Evolutionary conservation across 495 filamentous ascomycete species (phyloP).

Genomic region (Podospora conica): DNA sequence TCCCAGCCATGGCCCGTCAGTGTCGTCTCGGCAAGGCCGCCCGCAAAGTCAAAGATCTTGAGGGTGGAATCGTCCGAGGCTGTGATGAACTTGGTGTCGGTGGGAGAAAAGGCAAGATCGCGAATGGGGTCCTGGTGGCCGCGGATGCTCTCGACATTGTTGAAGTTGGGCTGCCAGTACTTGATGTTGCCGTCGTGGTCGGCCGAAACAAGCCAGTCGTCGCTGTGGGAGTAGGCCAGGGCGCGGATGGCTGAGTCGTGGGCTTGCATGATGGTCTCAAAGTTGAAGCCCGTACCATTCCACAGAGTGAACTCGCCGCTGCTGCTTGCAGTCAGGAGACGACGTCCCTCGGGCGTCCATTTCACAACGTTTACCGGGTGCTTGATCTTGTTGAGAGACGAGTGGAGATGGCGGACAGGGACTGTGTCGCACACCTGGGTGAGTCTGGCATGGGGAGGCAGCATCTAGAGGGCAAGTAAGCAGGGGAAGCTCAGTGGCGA

Average conservation of each 20-base stretch:
- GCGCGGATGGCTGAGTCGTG: slow-evolving; percentile 91
- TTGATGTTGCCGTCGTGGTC: slow-evolving; percentile 94
- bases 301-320: slow-evolving; percentile 97
- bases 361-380: slow-evolving; percentile 95
- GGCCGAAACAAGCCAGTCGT: slow-evolving; percentile 94
- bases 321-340: slow-evolving; percentile 84
- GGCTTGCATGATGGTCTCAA: slow-evolving; percentile 97
- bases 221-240: slow-evolving; percentile 81
- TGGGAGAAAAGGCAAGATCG: slow-evolving; percentile 88
- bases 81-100: slow-evolving; percentile 90
- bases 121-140: slow-evolving; percentile 85
- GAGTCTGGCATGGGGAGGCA: slow-evolving; percentile 70
- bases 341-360: slow-evolving; percentile 94
- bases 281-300: slow-evolving; percentile 99
- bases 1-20: slow-evolving; percentile 93
- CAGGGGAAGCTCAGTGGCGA: neutral
- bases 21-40: slow-evolving; percentile 69
- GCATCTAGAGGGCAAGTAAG: slow-evolving; percentile 55
- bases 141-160: slow-evolving; percentile 92
- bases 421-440: slow-evolving; percentile 73
- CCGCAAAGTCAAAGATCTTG: slow-evolving; percentile 96
- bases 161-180: slow-evolving; percentile 99
- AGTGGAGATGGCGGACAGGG: slow-evolving; percentile 84
- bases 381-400: slow-evolving; percentile 94
- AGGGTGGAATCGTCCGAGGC: slow-evolving; percentile 89